Conservation (phyloP, 2,329 filamentous ascomycete genomes). For the Aspergillus sp. region DNA sequence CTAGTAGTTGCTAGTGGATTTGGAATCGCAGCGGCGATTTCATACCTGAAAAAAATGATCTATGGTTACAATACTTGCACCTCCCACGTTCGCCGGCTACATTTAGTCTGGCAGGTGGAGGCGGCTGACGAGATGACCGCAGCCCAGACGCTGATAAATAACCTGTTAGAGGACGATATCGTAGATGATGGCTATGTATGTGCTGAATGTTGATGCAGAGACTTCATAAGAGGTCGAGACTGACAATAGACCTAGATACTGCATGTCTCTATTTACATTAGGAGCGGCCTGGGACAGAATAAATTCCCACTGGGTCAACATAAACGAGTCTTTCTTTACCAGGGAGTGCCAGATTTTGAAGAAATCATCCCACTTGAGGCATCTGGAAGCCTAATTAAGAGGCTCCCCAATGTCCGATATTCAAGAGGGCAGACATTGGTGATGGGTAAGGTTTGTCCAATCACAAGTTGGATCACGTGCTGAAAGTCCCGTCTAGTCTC, state of each 20-base stretch:
- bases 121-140: slow-evolving; percentile 12
- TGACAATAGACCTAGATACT: slow-evolving; percentile 24
- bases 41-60: slow-evolving; percentile 39
- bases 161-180: slow-evolving; percentile 17
- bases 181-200: slow-evolving; percentile 27
- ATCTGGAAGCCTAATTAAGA: slow-evolving; percentile 21
- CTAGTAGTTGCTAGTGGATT: slow-evolving; percentile 34
- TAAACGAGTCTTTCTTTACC: slow-evolving; percentile 22
- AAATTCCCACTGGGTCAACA: slow-evolving; percentile 20
- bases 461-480: not conserved
- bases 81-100: slow-evolving; percentile 26
- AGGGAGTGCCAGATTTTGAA: slow-evolving; percentile 19
- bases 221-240: not conserved
- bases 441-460: slow-evolving; percentile 18
- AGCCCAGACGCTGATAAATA: slow-evolving; percentile 21
- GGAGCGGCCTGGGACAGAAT: slow-evolving; percentile 16
- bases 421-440: slow-evolving; percentile 19
- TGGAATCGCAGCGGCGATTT: slow-evolving; percentile 32
- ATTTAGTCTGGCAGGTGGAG: slow-evolving; percentile 37
- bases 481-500: slow-evolving; percentile 19
- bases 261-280: slow-evolving; percentile 26
- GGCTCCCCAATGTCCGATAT: slow-evolving; percentile 19
- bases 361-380: slow-evolving; percentile 23
- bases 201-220: not conserved
- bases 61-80: slow-evolving; percentile 33